Evolutionary conservation across 169 alveolate species (phyloP).

Genomic region (Miamiensis avidus): DNA sequence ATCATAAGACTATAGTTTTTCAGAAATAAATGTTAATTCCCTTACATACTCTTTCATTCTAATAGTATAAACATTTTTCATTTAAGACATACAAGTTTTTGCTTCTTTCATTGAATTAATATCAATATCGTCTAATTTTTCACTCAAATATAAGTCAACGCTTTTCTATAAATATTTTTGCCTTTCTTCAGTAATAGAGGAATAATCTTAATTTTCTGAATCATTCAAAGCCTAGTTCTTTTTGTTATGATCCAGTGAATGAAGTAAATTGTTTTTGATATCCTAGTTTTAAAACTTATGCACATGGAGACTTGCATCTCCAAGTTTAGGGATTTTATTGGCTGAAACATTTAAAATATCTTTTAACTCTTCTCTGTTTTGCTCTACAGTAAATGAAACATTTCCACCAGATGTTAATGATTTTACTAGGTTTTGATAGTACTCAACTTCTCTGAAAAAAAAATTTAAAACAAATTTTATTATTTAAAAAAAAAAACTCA

Average conservation of each 20-base stretch:
- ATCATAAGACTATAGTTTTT: constrained; percentile 41
- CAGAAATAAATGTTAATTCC: constrained; percentile 43
- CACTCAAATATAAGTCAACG: constrained; percentile 39
- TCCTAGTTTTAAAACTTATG: not conserved
- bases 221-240: not conserved
- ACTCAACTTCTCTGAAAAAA: not conserved
- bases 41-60: constrained; percentile 50
- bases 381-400: too few species aligned
- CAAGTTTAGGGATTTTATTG: too few species aligned
- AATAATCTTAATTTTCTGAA: not conserved
- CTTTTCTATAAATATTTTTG: constrained; percentile 15
- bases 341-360: too few species aligned
- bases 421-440: too few species aligned
- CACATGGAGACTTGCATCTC: not conserved
- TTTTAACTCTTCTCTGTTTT: too few species aligned
- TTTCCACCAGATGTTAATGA: not conserved
- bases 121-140: constrained; percentile 14
- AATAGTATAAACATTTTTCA: constrained; percentile 42
- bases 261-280: not conserved
- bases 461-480: too few species aligned
- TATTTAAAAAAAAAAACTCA: too few species aligned
- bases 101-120: constrained; percentile 39
- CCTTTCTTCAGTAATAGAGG: not conserved
- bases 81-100: constrained; percentile 30
- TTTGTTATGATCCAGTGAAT: not conserved